Evolutionary conservation across 202 grass and related monocot genomes (phyloP), one percentile per base, ranked within the genome.

Genomic region (Tripidium arundinaceum): DNA sequence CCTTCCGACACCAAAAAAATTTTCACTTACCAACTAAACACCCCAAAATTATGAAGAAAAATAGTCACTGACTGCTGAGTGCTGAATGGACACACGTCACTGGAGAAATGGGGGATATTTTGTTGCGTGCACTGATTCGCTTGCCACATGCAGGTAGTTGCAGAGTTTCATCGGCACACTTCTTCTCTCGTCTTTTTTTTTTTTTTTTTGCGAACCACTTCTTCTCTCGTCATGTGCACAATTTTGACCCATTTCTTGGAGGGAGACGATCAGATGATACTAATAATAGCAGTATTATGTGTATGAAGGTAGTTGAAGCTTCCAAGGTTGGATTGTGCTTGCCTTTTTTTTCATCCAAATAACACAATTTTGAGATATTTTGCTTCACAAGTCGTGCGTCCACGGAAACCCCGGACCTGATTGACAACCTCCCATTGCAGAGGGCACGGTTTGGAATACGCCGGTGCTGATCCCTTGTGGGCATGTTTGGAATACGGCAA

Each of bases 391-490:
- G 37, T 78, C 14, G 45, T 11, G 78, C 72, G 83, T 89, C 72
- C 83, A 85, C 83, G 82, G 64, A 85, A 81, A 65, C 58, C 33
- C 22, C 71, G 18, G 13, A 27, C 11, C 42, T 15, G 42, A 45
- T 45, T 9, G 28, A 57, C 77, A 70, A 2, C 34, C 11, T 22
- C 50, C 14, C 39, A 27, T 28, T 14, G 22, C 38, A 26, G 11
- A 28, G 62, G n/a, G n/a, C n/a, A n/a, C n/a, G n/a, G n/a, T n/a
- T n/a, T n/a, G n/a, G n/a, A n/a, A n/a, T n/a, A n/a, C n/a, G n/a
- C n/a, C n/a, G n/a, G n/a, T n/a, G n/a, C n/a, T n/a, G n/a, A n/a
- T n/a, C n/a, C n/a, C n/a, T n/a, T n/a, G n/a, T n/a, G n/a, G n/a
- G n/a, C n/a, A n/a, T n/a, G n/a, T n/a, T n/a, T n/a, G n/a, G n/a